These are phyloP conservation scores for Glycyrrhiza uralensis DNA, from an alignment of 306 rosid species.

Conservation along the genomic window DNA sequence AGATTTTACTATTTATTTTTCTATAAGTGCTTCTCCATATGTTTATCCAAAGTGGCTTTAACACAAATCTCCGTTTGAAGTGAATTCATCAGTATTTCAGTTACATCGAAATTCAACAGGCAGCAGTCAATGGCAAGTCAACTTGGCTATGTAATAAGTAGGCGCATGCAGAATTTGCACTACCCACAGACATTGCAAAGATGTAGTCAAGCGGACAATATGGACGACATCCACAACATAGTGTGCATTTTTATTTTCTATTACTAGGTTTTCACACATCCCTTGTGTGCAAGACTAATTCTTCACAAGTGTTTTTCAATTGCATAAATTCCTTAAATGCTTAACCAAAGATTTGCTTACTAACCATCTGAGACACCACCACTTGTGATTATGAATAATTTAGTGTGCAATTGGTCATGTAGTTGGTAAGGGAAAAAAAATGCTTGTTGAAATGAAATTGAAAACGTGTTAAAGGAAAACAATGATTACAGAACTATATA, in stretches of 20 bases:
- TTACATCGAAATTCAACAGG: neutral
- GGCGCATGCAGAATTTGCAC: neutral
- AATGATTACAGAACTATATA: neutral
- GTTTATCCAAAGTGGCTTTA: no score
- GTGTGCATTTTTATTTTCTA: neutral
- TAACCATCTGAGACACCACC: neutral
- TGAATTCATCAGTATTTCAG: neutral
- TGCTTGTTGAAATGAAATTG: neutral
- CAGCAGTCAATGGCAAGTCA: neutral
- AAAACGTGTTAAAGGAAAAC: neutral
- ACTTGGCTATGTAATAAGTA: neutral
- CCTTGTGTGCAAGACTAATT: no score
- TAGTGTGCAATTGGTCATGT: neutral
- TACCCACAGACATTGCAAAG: neutral
- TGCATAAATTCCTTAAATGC: no score
- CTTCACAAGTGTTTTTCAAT: no score
- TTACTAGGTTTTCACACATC: neutral
- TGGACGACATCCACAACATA: neutral
- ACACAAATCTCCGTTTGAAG: neutral
- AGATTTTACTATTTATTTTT: no score
- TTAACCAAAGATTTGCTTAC: no score
- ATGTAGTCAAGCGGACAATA: neutral
- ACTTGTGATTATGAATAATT: neutral
- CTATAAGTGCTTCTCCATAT: no score
- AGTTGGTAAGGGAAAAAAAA: neutral